These are phyloP conservation scores for Allomyces macrogynus DNA, from an alignment of 192 early-diverging fungal genomes.

Conservation along the genomic window DNA sequence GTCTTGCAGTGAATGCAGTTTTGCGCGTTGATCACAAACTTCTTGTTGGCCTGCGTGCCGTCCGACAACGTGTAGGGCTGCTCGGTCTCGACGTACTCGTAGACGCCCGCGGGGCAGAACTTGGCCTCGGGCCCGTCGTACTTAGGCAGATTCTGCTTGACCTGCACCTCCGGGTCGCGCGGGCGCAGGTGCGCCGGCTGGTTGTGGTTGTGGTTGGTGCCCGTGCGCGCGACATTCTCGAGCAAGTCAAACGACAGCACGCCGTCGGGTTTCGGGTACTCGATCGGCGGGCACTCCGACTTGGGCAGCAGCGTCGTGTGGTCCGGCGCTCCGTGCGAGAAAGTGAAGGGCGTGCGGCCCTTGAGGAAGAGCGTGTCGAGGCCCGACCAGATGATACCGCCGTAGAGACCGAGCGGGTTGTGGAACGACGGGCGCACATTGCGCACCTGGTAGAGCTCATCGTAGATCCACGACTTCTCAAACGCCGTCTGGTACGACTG, in stretches of 20 bases:
- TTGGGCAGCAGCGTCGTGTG: slow-evolving; percentile 44
- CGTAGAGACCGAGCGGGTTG: slow-evolving; percentile 59
- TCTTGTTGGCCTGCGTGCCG: slow-evolving; percentile 31
- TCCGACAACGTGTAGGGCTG: slow-evolving; percentile 3
- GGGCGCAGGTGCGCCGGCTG: slow-evolving; percentile 85
- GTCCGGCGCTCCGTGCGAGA: slow-evolving; percentile 70
- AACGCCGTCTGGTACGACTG: slow-evolving; percentile 58
- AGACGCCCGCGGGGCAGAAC: slow-evolving; percentile 96
- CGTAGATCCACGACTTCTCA: slow-evolving; percentile 69
- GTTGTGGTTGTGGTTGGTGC: slow-evolving; percentile 83
- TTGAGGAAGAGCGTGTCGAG: slow-evolving; percentile 74
- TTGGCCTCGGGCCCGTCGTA: slow-evolving; percentile 85
- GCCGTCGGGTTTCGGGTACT: slow-evolving; percentile 93
- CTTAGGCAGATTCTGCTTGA: slow-evolving; percentile 61
- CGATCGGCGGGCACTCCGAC: slow-evolving; percentile 56
- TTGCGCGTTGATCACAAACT: slow-evolving; percentile 89
- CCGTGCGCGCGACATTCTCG: slow-evolving; percentile 73
- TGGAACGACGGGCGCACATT: slow-evolving; percentile 91
- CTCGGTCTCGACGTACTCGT: slow-evolving; percentile 93
- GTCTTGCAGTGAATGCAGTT: slow-evolving; percentile 99
- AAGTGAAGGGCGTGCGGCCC: slow-evolving; percentile 83
- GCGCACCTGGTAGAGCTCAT: slow-evolving; percentile 77
- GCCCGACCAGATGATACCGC: slow-evolving; percentile 71
- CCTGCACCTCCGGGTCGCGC: slow-evolving; percentile 48
- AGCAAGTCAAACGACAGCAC: slow-evolving; percentile 89